A percentile compares a stretch with the other conserved stretches of the same genome.
phyloP scores from a whole-genome alignment of 148 eudicot species.

The Heliamphora exappendiculata region DNA sequence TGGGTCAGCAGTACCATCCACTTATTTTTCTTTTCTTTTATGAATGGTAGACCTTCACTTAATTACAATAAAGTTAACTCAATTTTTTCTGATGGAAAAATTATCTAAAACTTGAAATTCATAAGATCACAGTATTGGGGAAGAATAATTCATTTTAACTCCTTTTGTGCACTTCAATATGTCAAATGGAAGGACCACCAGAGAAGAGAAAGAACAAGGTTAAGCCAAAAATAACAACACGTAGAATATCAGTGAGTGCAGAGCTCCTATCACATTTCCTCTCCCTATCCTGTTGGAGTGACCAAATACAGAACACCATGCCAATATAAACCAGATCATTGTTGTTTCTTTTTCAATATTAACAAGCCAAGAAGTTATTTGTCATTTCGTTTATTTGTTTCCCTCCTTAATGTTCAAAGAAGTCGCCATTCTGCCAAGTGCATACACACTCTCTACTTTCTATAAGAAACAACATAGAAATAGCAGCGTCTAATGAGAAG shows the following conservation, averaged over 20 bases:
- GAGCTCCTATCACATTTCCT: not conserved
- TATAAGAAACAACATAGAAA: too few species aligned
- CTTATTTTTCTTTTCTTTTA: too few species aligned
- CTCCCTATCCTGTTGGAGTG: not conserved
- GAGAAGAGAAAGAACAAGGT: not conserved
- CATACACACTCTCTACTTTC: too few species aligned
- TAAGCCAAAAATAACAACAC: not conserved
- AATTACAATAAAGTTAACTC: not conserved
- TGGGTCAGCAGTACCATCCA: not conserved
- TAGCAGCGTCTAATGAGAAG: too few species aligned
- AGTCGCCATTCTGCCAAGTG: too few species aligned
- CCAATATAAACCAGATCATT: not conserved
- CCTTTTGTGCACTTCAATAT: not conserved
- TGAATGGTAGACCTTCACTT: too few species aligned
- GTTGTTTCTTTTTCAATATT: not conserved
- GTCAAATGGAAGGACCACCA: not conserved
- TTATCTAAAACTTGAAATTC: not conserved
- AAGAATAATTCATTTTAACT: not conserved
- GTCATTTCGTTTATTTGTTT: not conserved
- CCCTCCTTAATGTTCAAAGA: too few species aligned
- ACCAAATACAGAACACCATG: not conserved
- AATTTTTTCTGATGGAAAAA: not conserved
- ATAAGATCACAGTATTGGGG: not conserved
- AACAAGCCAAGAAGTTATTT: not conserved
- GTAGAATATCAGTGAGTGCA: not conserved